These are phyloP conservation scores for Plasmodium malariae DNA, from an alignment of 169 alveolate species.

Conservation along the genomic window DNA sequence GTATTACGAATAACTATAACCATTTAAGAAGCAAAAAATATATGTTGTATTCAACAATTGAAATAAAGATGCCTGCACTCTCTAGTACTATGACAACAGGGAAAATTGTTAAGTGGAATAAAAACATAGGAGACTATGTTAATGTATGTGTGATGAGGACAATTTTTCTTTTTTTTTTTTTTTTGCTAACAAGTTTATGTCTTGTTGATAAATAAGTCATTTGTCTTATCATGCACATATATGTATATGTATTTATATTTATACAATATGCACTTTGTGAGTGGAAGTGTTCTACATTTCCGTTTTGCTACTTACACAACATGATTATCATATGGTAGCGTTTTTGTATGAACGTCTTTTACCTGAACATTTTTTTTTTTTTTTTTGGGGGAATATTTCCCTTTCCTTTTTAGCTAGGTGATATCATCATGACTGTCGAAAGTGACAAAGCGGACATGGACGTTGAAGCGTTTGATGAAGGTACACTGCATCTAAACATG, in stretches of 20 bases:
- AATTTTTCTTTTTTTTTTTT: no score
- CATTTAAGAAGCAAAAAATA: slow-evolving; percentile 18
- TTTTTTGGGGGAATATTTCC: not conserved
- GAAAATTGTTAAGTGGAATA: slow-evolving; percentile 86
- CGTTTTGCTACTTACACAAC: no score
- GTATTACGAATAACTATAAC: not conserved
- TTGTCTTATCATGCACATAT: not conserved
- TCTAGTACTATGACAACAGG: slow-evolving; percentile 86
- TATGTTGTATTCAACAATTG: slow-evolving; percentile 30
- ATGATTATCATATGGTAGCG: no score
- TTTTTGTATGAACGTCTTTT: no score
- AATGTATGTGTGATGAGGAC: slow-evolving; percentile 60
- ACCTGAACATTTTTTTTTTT: slow-evolving; percentile 19
- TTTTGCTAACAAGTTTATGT: no score
- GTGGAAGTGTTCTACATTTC: no score
- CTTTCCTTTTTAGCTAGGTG: slow-evolving; percentile 76
- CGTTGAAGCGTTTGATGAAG: slow-evolving; percentile 81
- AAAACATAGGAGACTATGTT: slow-evolving; percentile 80
- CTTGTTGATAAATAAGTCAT: not conserved
- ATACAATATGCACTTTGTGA: no score
- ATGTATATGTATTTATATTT: slow-evolving; percentile 69
- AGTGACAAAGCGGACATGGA: slow-evolving; percentile 85
- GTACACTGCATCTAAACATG: slow-evolving; percentile 15
- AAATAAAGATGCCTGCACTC: slow-evolving; percentile 82
- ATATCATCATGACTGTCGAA: slow-evolving; percentile 80